Base-by-base conservation (phyloP, 768 basidiomycete species). In the Tremella mesenterica region DNA sequence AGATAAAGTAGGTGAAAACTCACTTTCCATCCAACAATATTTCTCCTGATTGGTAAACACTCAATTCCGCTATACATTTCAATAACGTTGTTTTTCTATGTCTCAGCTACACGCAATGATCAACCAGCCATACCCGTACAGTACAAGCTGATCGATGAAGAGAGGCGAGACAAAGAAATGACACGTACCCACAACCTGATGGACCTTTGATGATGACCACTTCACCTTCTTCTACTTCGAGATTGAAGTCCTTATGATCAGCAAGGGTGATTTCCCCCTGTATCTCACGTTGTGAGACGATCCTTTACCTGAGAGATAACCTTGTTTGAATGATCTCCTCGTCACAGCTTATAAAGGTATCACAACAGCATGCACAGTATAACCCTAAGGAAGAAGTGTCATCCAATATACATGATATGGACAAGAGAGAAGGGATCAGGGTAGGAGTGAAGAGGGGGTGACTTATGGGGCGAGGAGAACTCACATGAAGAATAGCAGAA, bases 31-130 rank as follows among this genome's bases (percentile, higher is more conserved):
- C 75, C 64, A 83, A 83, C 13, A 80, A 58, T 26, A 87, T 77
- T 41, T 80, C 76, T 1, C 89, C 73, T 16, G 53, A 84, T 7
- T 78, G 74, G 65, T 87, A 86, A 4, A 85, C 70, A 52, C 81
- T 81, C 29, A 92, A 76, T 73, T 91, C 85, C 26, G 88, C 82
- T 21, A 92, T 77, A 63, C 86, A 89, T 72, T 90, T 92, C 41
- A 92, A 71, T 48, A 93, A 74, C 0, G 88, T 89, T 20, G 75
- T 74, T 60, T 77, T 77, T 14, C 75, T 72, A 28, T 30, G 4
- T n/a, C 14, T 39, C 18, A 28, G 21, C 8, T 16, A n/a, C 30
- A 26, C 39, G 7, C 43, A 13, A 30, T 29, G 46, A 39, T 55
- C 46, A 38, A 29, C 21, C 18, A 36, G 28, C 13, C 18, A 21